Conservation (phyloP, 805 yeast genomes). For the Ogataea salicorniae region DNA sequence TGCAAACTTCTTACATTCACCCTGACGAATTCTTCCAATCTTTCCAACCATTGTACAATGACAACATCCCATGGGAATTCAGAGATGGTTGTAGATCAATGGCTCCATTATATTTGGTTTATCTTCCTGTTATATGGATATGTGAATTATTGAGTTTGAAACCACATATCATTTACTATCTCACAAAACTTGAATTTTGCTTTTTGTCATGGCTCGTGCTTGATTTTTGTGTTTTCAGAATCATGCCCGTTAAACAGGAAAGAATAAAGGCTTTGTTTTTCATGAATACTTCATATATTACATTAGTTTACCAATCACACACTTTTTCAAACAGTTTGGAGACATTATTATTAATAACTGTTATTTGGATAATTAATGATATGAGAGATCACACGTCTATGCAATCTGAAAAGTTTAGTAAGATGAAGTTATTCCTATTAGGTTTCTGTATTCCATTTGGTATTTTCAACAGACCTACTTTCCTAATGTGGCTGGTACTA, state of each 20-base stretch:
- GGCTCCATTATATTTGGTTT: slow-evolving; percentile 59
- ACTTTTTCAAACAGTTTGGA: slow-evolving; percentile 88
- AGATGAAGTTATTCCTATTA: slow-evolving; percentile 24
- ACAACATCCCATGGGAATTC: slow-evolving; percentile 83
- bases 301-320: slow-evolving; percentile 78
- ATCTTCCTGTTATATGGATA: slow-evolving; percentile 58
- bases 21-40: slow-evolving; percentile 97
- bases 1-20: slow-evolving; percentile 81
- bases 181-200: slow-evolving; percentile 44
- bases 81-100: slow-evolving; percentile 55
- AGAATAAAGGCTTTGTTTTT: slow-evolving; percentile 40
- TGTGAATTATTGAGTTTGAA: slow-evolving; percentile 28
- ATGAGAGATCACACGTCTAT: slow-evolving; percentile 18
- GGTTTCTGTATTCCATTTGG: slow-evolving; percentile 62
- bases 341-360: slow-evolving; percentile 47
- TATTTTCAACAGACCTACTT: slow-evolving; percentile 78
- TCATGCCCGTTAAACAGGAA: slow-evolving; percentile 32
- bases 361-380: slow-evolving; percentile 43
- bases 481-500: slow-evolving; percentile 63
- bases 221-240: slow-evolving; percentile 27
- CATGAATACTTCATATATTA: slow-evolving; percentile 57
- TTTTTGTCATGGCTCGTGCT: slow-evolving; percentile 28
- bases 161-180: slow-evolving; percentile 49
- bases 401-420: not conserved
- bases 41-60: slow-evolving; percentile 63